Conservation (phyloP, 2,329 filamentous ascomycete species). For the Trichoderma atroviride region DNA sequence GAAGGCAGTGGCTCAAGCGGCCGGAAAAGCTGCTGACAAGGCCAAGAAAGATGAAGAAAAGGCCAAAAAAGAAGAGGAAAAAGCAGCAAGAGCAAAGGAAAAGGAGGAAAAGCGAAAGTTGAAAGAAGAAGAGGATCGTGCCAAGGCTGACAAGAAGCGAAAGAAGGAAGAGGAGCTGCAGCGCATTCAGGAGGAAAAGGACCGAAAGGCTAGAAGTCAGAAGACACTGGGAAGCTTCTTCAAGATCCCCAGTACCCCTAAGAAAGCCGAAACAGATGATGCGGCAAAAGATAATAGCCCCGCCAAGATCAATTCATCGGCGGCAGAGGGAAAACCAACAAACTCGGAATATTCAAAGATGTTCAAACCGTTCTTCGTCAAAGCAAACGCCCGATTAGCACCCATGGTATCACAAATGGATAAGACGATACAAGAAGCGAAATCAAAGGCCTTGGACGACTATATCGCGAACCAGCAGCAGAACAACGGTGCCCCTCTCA, state of each 20-base stretch:
- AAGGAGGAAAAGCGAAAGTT: constrained; percentile 47
- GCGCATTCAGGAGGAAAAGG: constrained; percentile 46
- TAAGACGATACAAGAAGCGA: constrained; percentile 55
- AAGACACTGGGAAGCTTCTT: constrained; percentile 53
- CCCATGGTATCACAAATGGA: constrained; percentile 61
- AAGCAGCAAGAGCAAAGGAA: constrained; percentile 42
- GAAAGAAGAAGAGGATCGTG: constrained; percentile 46
- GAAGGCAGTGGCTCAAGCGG: constrained; percentile 42
- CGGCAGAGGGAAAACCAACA: constrained; percentile 27
- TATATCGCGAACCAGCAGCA: constrained; percentile 52
- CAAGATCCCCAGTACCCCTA: constrained; percentile 44
- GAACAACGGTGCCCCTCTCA: constrained; percentile 36
- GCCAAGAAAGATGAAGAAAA: constrained; percentile 48
- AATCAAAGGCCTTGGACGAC: constrained; percentile 56
- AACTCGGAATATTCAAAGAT: constrained; percentile 64
- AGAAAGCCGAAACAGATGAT: constrained; percentile 44
- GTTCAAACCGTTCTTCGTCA: constrained; percentile 82
- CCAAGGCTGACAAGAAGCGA: constrained; percentile 49
- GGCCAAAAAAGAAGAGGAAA: constrained; percentile 43
- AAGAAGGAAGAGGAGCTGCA: constrained; percentile 55
- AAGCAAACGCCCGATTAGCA: constrained; percentile 73
- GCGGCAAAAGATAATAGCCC: constrained; percentile 36
- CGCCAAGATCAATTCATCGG: constrained; percentile 34
- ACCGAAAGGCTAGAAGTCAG: constrained; percentile 54
- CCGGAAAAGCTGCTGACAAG: constrained; percentile 43